Evolutionary conservation across 805 yeast genomes (phyloP), one percentile per base, ranked within the genome.

Genomic region (Candida qinlingensis): DNA sequence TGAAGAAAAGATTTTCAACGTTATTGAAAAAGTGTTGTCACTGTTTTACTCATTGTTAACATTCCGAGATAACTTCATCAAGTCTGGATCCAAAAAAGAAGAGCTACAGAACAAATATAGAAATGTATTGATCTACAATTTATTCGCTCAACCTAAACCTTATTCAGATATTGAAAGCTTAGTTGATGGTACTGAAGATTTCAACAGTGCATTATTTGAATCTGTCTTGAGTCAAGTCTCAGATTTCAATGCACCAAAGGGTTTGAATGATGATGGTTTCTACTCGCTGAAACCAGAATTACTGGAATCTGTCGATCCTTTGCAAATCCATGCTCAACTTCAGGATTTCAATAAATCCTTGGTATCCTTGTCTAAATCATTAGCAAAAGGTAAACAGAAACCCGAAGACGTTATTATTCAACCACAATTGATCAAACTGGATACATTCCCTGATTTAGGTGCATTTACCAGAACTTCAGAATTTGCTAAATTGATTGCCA

Each of bases 21-120:
- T 92, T 67, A 69, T 89, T 25, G 97, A 91, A 59, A 96, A 89
- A 57, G 83, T 89, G 53, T 60, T 90, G 42, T 79, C 82, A 33
- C 84, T 83, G 52, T 67, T 90, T 50, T 85, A 89, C 51, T 79
- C 80, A 43, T 54, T 89, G 8, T 61, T 90, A 19, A 80, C 86
- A 1, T 96, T 88, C 56, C 83, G 95, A 51, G 64, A 79, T 4
- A 77, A 77, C 44, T 74, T 88, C 48, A 72, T 71, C 47, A 77
- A 77, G 3, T 67, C 70, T 25, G 60, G 70, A 3, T 48, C 59
- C 4, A 39, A 54, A 2, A 62, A 61, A 6, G 67, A 66, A 6
- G 65, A 63, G 39, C 45, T 56, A 27, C 49, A 55, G 2, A 53
- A 62, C 27, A 55, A 53, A 26, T 67, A 76, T 7, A 72, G 65